phyloP scores from a whole-genome alignment of 306 rosid genomes.

The Cucurbita pepo region DNA sequence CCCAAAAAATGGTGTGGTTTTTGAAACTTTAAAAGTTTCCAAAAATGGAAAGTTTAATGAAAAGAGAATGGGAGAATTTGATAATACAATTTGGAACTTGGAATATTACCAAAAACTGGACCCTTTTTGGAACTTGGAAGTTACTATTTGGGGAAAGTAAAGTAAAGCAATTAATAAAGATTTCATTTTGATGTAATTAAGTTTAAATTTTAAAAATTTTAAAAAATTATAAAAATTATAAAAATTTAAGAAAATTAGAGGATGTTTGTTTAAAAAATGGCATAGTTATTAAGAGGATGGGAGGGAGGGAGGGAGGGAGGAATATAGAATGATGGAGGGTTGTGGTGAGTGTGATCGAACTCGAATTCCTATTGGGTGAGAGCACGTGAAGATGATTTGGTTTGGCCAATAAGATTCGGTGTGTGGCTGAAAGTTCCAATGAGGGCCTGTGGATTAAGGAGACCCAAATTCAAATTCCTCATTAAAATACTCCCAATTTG shows the following conservation, averaged over 20 bases:
- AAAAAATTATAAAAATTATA: too few relatives aligned
- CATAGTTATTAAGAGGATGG: too few relatives aligned
- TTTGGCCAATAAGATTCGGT: conserved; percentile 1
- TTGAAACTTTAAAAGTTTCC: conserved; percentile 1
- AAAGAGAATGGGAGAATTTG: not conserved
- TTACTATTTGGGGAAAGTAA: not conserved
- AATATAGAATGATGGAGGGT: not conserved
- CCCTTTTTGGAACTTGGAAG: not conserved
- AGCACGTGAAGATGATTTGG: not conserved
- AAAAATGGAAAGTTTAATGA: not conserved
- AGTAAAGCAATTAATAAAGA: too few relatives aligned
- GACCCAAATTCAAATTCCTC: not conserved
- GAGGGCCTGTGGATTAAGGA: not conserved
- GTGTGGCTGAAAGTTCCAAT: not conserved
- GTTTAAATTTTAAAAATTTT: too few relatives aligned
- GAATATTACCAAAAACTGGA: not conserved
- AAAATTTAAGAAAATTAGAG: too few relatives aligned
- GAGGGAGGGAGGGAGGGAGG: too few relatives aligned
- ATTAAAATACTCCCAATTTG: not conserved
- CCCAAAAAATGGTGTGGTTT: not conserved
- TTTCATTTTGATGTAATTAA: too few relatives aligned
- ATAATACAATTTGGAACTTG: not conserved
- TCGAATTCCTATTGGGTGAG: not conserved
- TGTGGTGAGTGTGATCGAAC: not conserved
- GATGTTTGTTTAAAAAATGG: too few relatives aligned